Evolutionary conservation across 345 rosid genomes (phyloP), one percentile per base, ranked within the genome.

Genomic region (Microcos paniculata): DNA sequence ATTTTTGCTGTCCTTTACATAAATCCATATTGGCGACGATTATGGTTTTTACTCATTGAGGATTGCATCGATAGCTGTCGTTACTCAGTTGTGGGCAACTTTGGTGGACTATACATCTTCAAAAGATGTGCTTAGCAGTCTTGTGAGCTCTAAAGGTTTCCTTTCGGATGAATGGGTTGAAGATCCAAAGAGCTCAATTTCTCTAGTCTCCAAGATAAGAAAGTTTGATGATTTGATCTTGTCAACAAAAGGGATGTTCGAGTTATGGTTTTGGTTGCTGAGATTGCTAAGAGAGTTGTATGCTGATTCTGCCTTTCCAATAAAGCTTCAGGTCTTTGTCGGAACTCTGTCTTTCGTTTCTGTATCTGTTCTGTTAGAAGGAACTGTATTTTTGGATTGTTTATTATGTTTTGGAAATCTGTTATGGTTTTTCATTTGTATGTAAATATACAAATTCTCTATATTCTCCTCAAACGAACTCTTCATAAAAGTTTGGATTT

Each of bases 11-110:
- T 40, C 1, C 57, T 68, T 2, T 68, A 46, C 42, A 46, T 46
- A 24, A 67, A 68, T 48, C 42, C 72, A 4, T 48, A 55, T 15
- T 72, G 75, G 75, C 26, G 65, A 72, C 11, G 15, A 38, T 4
- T 1, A 3, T 72, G 65, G 65, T 72, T 72, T 72, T 26, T 26
- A 15, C 24, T 57, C 2, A 0, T 56, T 9, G 52, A 42, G 11
- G n/a, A 10, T 8, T 57, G 63, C 64, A 24, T 72, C 38, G 40
- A 51, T 8, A 15, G 35, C 1, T 56, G 53, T 24, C 38, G 48
- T 8, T 38, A 40, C 24, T 56, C 48, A 24, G 26, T 5, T 15
- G 48, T 53, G 7, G 62, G 28, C 1, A 49, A 19, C 2, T 11
- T 69, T 30, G 0, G 43, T 24, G 21, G 1, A 15, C 8, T 15